phyloP scores from a whole-genome alignment of 495 filamentous ascomycete genomes.

The Delitschia confertaspora region DNA sequence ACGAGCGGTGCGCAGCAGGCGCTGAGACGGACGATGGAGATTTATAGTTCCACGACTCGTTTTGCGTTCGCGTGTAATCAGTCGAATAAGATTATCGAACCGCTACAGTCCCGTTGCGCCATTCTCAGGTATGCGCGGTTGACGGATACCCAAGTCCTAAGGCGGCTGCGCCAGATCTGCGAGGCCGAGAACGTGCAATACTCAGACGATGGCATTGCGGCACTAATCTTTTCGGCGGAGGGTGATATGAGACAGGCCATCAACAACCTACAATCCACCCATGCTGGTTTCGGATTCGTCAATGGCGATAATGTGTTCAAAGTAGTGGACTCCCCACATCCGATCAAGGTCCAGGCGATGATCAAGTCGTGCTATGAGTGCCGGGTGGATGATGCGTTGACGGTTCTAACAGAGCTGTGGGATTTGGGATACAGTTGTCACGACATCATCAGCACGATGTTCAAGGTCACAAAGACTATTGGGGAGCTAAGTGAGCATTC shows the following conservation, averaged over 20 bases:
- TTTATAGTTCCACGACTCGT: constrained; percentile 90
- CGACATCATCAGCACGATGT: constrained; percentile 99
- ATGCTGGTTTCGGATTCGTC: constrained; percentile 93
- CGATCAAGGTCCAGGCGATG: constrained; percentile 97
- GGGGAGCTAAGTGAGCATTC: constrained; percentile 82
- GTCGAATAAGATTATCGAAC: constrained; percentile 99
- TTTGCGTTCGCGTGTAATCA: constrained; percentile 99
- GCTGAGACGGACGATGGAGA: constrained; percentile 95
- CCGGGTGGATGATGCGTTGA: constrained; percentile 77
- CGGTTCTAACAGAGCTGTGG: constrained; percentile 87
- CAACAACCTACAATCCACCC: constrained; percentile 95
- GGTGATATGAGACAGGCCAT: constrained; percentile 99
- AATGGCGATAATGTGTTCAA: constrained; percentile 97
- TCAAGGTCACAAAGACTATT: constrained; percentile 93
- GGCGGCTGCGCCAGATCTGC: constrained; percentile 82
- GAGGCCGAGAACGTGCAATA: constrained; percentile 69
- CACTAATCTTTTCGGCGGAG: constrained; percentile 92
- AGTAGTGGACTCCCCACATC: constrained; percentile 93
- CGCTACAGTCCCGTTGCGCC: constrained; percentile 89
- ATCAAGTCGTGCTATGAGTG: constrained; percentile 92
- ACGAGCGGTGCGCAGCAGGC: constrained; percentile 94
- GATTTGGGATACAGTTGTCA: constrained; percentile 87
- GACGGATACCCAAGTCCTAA: constrained; percentile 86
- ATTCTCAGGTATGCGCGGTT: constrained; percentile 91
- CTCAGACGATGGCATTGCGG: constrained; percentile 88